Evolutionary conservation across 2,329 filamentous ascomycete species (phyloP).

Genomic region (Phyllosticta citrichinensis): DNA sequence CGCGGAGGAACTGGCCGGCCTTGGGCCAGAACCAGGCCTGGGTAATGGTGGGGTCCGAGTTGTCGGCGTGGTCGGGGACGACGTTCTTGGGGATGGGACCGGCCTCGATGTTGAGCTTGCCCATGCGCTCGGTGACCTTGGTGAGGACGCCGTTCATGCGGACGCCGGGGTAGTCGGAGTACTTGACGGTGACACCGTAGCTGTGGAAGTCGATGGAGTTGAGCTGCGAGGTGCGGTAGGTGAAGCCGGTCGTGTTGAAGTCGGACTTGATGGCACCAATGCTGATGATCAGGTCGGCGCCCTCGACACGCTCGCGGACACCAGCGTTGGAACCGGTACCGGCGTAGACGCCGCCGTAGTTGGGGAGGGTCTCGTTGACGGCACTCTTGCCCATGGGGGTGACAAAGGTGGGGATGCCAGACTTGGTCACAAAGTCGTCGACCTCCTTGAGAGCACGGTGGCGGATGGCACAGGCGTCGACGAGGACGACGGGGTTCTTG

Average conservation of each 20-base stretch:
- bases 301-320: slow-evolving; percentile 55
- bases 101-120: slow-evolving; percentile 45
- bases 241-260: slow-evolving; percentile 77
- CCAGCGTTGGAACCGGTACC: slow-evolving; percentile 62
- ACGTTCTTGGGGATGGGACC: slow-evolving; percentile 47
- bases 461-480: slow-evolving; percentile 74
- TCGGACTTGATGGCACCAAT: slow-evolving; percentile 65
- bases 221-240: slow-evolving; percentile 65
- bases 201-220: slow-evolving; percentile 76
- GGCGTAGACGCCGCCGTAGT: slow-evolving; percentile 75
- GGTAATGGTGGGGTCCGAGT: slow-evolving; percentile 41
- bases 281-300: slow-evolving; percentile 59
- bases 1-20: slow-evolving; percentile 60
- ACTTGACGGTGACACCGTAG: slow-evolving; percentile 60
- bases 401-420: slow-evolving; percentile 71
- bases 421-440: slow-evolving; percentile 61
- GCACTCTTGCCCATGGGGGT: slow-evolving; percentile 84
- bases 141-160: slow-evolving; percentile 68
- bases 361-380: slow-evolving; percentile 64
- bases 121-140: slow-evolving; percentile 53
- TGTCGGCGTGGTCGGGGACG: slow-evolving; percentile 27
- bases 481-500: slow-evolving; percentile 65
- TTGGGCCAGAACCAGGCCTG: slow-evolving; percentile 71
- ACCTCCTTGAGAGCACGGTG: slow-evolving; percentile 65
- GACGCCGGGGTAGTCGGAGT: slow-evolving; percentile 68